These are phyloP conservation scores for Microsporum audouinii DNA, from an alignment of 2,329 filamentous ascomycete species.

Conservation along the genomic window DNA sequence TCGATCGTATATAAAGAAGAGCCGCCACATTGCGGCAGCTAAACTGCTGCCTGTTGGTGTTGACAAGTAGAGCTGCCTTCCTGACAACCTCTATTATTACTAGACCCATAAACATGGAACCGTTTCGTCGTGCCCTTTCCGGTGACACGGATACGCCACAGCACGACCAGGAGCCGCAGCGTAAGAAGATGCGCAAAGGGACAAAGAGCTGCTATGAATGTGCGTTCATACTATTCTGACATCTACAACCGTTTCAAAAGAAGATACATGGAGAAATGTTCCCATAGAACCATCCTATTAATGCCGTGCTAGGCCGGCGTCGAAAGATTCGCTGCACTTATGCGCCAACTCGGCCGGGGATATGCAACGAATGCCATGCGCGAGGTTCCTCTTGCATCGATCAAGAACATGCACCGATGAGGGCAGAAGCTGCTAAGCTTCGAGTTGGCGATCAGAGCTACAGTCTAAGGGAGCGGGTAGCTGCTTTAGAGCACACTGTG, in stretches of 20 bases:
- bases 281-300: not conserved
- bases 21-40: not conserved
- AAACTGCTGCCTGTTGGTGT: not conserved
- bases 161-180: constrained; percentile 22
- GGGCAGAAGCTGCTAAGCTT: constrained; percentile 14
- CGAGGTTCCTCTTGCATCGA: constrained; percentile 30
- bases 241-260: not conserved
- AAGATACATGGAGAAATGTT: not conserved
- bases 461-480: constrained; percentile 30
- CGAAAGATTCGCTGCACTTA: constrained; percentile 36
- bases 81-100: not conserved
- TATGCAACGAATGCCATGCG: constrained; percentile 33
- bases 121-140: not conserved
- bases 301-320: constrained; percentile 22
- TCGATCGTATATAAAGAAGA: not conserved
- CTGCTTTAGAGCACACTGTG: constrained; percentile 29
- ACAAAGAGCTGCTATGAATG: constrained; percentile 35
- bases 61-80: not conserved
- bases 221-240: constrained; percentile 13
- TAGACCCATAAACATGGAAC: not conserved
- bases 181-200: constrained; percentile 35
- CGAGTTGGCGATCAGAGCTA: constrained; percentile 22
- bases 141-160: constrained; percentile 1
- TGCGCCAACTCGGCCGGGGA: constrained; percentile 21
- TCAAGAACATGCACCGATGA: constrained; percentile 27